A percentile compares a stretch with the other conserved stretches of the same genome.
Conservation (phyloP, 805 yeast genomes). For the Ogataea dorogensis region DNA sequence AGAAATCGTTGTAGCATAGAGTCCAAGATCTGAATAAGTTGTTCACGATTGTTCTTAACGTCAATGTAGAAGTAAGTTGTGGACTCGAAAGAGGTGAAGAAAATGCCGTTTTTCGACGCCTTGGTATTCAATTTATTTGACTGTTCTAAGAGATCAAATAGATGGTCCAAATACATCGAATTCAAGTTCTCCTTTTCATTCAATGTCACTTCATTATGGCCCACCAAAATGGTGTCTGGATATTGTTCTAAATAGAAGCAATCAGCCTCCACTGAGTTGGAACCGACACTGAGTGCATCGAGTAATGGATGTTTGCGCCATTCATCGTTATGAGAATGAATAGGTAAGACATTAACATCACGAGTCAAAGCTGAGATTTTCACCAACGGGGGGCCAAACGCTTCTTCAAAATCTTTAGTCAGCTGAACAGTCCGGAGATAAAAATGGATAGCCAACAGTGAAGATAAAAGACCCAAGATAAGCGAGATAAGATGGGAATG, state of each 20-base stretch:
- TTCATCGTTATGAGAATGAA: slow-evolving; percentile 73
- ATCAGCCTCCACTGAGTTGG: slow-evolving; percentile 64
- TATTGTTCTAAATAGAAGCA: slow-evolving; percentile 46
- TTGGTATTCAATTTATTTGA: slow-evolving; percentile 36
- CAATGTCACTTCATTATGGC: slow-evolving; percentile 53
- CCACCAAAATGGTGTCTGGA: slow-evolving; percentile 48
- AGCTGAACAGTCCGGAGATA: slow-evolving; percentile 12
- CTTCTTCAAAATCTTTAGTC: slow-evolving; percentile 9
- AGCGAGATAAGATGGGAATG: slow-evolving; percentile 9
- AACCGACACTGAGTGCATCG: slow-evolving; percentile 54
- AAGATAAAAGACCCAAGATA: slow-evolving; percentile 9
- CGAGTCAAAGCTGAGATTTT: slow-evolving; percentile 23
- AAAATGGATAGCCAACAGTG: slow-evolving; percentile 12
- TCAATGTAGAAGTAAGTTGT: slow-evolving; percentile 64
- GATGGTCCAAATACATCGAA: slow-evolving; percentile 50
- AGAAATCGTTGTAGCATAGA: slow-evolving; percentile 45
- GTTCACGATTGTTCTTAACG: slow-evolving; percentile 44
- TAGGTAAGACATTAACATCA: slow-evolving; percentile 31
- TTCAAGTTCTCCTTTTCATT: slow-evolving; percentile 43
- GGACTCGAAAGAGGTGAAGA: slow-evolving; percentile 41
- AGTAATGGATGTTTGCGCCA: slow-evolving; percentile 58
- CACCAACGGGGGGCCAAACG: slow-evolving; percentile 4
- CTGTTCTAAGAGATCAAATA: slow-evolving; percentile 46
- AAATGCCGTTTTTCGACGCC: slow-evolving; percentile 36
- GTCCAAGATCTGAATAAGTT: slow-evolving; percentile 45